phyloP scores from a whole-genome alignment of 139 green algal genomes.

The Ettlia oleoabundans region DNA sequence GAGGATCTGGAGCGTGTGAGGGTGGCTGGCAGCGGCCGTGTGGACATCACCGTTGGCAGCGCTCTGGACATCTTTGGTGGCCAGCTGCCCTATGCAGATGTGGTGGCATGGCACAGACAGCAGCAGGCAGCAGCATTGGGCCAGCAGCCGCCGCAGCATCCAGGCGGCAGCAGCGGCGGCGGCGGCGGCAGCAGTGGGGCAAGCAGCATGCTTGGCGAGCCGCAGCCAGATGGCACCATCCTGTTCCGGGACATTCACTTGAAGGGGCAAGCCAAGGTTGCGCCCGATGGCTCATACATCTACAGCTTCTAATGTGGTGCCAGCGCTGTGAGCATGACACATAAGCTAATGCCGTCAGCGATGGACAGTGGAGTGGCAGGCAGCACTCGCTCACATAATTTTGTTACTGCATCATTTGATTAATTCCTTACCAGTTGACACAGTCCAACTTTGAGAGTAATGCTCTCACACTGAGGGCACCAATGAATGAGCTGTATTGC shows the following conservation, averaged over 20 bases:
- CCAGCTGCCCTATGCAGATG: conserved; percentile 83
- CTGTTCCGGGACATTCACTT: neutral
- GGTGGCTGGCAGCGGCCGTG: conserved; percentile 3
- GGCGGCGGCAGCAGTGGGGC: neutral
- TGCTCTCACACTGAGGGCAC: no score
- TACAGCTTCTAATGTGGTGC: neutral
- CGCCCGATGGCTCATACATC: neutral
- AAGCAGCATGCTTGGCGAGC: neutral
- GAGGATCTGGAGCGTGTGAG: conserved; percentile 37
- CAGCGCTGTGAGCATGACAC: neutral
- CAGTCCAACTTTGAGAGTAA: no score
- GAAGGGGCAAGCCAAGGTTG: neutral
- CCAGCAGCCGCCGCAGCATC: neutral
- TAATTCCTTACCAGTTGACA: no score
- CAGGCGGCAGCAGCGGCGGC: neutral
- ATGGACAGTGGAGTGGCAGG: no score
- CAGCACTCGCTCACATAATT: no score
- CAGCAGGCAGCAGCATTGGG: conserved; percentile 30
- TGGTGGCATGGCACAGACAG: conserved; percentile 92
- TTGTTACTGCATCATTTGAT: no score
- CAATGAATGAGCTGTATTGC: no score
- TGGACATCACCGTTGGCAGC: conserved; percentile 95
- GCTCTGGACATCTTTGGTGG: conserved; percentile 99
- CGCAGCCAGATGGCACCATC: neutral
- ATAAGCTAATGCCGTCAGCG: no score